Percentiles rank a stretch among this genome's conserved stretches.
Evolutionary conservation across 768 basidiomycete species (phyloP).

Genomic region (Amanita thiersii): DNA sequence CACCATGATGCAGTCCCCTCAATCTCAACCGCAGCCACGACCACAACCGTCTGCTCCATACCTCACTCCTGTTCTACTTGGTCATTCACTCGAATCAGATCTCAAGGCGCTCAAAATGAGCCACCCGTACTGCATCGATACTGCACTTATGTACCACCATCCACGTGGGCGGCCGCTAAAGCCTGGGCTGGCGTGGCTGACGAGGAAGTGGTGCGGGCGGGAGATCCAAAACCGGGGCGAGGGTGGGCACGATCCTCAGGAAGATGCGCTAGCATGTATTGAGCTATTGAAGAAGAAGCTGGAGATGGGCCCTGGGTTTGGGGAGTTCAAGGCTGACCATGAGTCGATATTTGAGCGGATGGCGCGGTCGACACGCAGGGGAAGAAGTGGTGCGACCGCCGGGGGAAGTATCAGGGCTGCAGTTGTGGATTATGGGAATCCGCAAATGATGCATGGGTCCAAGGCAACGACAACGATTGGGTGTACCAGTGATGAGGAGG

Average conservation of each 20-base stretch:
- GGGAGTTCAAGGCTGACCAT: conserved; percentile 76
- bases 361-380: conserved; percentile 36
- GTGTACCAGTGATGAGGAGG: conserved; percentile 73
- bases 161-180: conserved; percentile 91
- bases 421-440: conserved; percentile 83
- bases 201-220: conserved; percentile 84
- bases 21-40: not conserved
- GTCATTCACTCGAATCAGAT: conserved; percentile 95
- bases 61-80: conserved; percentile 70
- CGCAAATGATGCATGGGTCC: conserved; percentile 73
- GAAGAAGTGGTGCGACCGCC: conserved; percentile 24
- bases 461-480: conserved; percentile 73
- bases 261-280: conserved; percentile 85
- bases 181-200: conserved; percentile 94
- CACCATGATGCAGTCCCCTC: conserved; percentile 12
- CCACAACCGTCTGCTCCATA: conserved; percentile 23
- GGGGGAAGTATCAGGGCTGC: conserved; percentile 43
- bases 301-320: conserved; percentile 69
- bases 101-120: conserved; percentile 80
- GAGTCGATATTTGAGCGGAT: conserved; percentile 89
- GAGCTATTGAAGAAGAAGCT: conserved; percentile 82
- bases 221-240: conserved; percentile 84
- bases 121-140: conserved; percentile 87
- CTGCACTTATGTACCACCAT: conserved; percentile 85
- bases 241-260: conserved; percentile 89